Conservation (phyloP, 2,329 filamentous ascomycete species). For the Phyllosticta citribraziliensis region DNA sequence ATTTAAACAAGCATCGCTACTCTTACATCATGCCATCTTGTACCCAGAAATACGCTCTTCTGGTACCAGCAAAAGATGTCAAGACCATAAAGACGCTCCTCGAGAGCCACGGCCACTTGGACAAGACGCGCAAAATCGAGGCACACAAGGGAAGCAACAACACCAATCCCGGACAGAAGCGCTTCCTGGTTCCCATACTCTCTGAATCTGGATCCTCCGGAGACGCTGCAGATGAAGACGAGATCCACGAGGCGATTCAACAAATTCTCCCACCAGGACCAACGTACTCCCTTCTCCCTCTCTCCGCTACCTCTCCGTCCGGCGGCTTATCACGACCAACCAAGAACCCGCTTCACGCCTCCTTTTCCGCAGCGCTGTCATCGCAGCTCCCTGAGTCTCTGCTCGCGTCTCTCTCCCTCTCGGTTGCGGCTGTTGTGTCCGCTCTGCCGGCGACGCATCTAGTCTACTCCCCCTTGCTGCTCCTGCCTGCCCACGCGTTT, state of each 20-base stretch:
- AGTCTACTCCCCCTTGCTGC: slow-evolving; percentile 47
- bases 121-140: slow-evolving; percentile 22
- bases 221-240: neutral
- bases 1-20: neutral
- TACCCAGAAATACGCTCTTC: slow-evolving; percentile 3
- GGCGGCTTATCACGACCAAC: neutral
- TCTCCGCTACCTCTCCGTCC: neutral
- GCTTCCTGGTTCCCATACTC: slow-evolving; percentile 1
- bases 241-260: neutral
- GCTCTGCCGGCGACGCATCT: slow-evolving; percentile 37
- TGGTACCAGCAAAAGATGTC: slow-evolving; percentile 25
- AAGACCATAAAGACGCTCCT: slow-evolving; percentile 30
- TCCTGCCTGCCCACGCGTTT: slow-evolving; percentile 44
- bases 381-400: slow-evolving; percentile 10
- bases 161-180: neutral
- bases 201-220: neutral
- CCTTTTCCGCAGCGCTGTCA: slow-evolving; percentile 4
- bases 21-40: neutral
- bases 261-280: neutral
- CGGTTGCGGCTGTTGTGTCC: slow-evolving; percentile 14
- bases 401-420: slow-evolving; percentile 12
- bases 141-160: neutral
- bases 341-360: slow-evolving; percentile 5
- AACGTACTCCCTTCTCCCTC: neutral
- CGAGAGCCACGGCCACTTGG: slow-evolving; percentile 21